phyloP scores from a whole-genome alignment of 2,329 filamentous ascomycete species.

The Tetracladium maxilliforme region DNA sequence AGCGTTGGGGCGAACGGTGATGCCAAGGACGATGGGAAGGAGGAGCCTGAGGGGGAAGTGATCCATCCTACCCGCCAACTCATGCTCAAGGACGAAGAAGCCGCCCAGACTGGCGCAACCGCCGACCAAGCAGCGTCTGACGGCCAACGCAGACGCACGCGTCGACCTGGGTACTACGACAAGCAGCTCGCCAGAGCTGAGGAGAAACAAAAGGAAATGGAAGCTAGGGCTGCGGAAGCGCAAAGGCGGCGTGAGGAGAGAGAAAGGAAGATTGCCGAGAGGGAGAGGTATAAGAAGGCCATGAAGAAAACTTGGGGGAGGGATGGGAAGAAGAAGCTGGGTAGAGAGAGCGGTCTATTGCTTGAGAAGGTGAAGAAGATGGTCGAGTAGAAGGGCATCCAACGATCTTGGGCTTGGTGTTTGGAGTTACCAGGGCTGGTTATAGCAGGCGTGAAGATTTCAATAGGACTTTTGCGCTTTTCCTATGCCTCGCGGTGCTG shows the following conservation, averaged over 20 bases:
- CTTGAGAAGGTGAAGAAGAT: slow-evolving; percentile 45
- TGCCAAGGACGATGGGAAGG: no score
- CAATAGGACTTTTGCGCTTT: no score
- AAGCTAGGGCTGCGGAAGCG: slow-evolving; percentile 26
- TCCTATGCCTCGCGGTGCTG: no score
- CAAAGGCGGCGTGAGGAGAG: slow-evolving; percentile 38
- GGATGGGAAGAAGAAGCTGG: slow-evolving; percentile 53
- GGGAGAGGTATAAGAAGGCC: slow-evolving; percentile 26
- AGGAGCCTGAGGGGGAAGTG: no score
- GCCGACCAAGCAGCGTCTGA: slow-evolving; percentile 9
- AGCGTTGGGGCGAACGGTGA: no score
- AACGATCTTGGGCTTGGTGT: no score
- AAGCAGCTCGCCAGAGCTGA: slow-evolving; percentile 21
- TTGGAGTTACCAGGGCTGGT: no score
- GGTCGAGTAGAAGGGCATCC: no score
- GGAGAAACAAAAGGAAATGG: slow-evolving; percentile 37
- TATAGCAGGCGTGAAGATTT: no score
- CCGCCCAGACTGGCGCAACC: slow-evolving; percentile 6
- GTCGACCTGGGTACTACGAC: slow-evolving; percentile 18
- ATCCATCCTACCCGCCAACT: no score
- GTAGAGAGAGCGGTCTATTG: slow-evolving; percentile 51
- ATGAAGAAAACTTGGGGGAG: slow-evolving; percentile 42
- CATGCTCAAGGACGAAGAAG: slow-evolving; percentile 6
- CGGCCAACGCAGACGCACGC: slow-evolving; percentile 6
- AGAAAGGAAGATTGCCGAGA: slow-evolving; percentile 44